phyloP scores from a whole-genome alignment of 768 basidiomycete species.

The Leucocoprinus sp. region DNA sequence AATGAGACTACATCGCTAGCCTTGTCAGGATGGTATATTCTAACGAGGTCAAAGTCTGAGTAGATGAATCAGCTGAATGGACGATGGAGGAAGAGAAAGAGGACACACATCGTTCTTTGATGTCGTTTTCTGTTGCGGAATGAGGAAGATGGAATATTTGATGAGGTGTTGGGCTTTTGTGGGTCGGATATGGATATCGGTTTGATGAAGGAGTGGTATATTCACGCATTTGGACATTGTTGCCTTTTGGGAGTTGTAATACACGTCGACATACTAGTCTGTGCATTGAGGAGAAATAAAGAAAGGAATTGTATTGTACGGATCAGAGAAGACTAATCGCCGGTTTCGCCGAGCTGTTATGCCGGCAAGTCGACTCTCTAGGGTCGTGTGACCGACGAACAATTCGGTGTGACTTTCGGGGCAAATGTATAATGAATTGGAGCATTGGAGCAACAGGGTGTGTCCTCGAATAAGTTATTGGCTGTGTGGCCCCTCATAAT shows the following conservation, averaged over 20 bases:
- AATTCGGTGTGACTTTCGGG: too few relatives aligned
- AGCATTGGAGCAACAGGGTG: not conserved
- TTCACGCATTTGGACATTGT: not conserved
- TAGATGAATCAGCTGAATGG: not conserved
- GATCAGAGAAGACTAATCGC: not conserved
- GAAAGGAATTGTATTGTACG: not conserved
- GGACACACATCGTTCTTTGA: slow-evolving; percentile 50
- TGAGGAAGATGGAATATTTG: slow-evolving; percentile 56
- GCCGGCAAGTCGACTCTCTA: too few relatives aligned
- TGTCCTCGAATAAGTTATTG: not conserved
- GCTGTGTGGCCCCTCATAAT: not conserved
- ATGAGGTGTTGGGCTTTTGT: slow-evolving; percentile 47
- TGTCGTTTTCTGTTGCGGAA: slow-evolving; percentile 41
- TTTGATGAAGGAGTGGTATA: slow-evolving; percentile 6
- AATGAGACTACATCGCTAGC: slow-evolving; percentile 30
- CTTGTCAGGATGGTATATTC: slow-evolving; percentile 74
- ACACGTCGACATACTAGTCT: too few relatives aligned
- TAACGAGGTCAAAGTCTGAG: slow-evolving; percentile 72
- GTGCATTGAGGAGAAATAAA: not conserved
- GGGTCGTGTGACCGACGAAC: too few relatives aligned
- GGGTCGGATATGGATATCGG: slow-evolving; percentile 43
- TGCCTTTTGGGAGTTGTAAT: too few relatives aligned
- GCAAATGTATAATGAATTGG: too few relatives aligned
- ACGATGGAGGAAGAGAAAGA: not conserved
- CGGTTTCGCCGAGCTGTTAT: not conserved